These are phyloP conservation scores for Coniosporium tulheliwenetii DNA, from an alignment of 2,329 filamentous ascomycete species.

Conservation along the genomic window DNA sequence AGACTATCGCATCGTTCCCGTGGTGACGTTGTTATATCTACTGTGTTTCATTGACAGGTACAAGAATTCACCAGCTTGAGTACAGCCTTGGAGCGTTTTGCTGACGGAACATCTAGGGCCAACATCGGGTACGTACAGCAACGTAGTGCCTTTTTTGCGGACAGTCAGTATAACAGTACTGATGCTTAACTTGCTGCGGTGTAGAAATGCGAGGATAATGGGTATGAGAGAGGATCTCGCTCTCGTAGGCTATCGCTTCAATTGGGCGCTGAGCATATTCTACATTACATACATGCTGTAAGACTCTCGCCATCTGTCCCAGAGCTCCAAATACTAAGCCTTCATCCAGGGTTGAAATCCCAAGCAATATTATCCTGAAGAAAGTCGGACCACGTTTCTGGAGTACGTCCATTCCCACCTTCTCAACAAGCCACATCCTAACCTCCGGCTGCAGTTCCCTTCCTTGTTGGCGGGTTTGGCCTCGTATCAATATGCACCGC, in stretches of 20 bases:
- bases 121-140: no score
- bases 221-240: slow-evolving; percentile 23
- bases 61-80: background rate
- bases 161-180: no score
- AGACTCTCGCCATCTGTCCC: background rate
- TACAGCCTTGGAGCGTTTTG: slow-evolving; percentile 14
- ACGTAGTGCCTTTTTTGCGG: no score
- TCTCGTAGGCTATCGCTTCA: slow-evolving; percentile 24
- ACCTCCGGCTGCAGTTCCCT: slow-evolving; percentile 11
- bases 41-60: slow-evolving; percentile 31
- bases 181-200: no score
- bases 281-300: slow-evolving; percentile 16
- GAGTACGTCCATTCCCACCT: background rate
- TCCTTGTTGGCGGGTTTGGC: slow-evolving; percentile 23
- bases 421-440: no score
- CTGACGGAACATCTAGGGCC: no score
- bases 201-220: slow-evolving; percentile 23
- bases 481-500: slow-evolving; percentile 24
- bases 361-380: slow-evolving; percentile 24
- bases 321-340: background rate
- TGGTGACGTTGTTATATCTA: slow-evolving; percentile 30
- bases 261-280: slow-evolving; percentile 27
- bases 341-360: slow-evolving; percentile 23
- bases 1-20: slow-evolving; percentile 27
- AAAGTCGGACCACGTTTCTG: slow-evolving; percentile 24